A percentile compares a stretch with the other conserved stretches of the same genome.
Conservation (phyloP, 768 basidiomycete species). For the Mycena capillaripes region DNA sequence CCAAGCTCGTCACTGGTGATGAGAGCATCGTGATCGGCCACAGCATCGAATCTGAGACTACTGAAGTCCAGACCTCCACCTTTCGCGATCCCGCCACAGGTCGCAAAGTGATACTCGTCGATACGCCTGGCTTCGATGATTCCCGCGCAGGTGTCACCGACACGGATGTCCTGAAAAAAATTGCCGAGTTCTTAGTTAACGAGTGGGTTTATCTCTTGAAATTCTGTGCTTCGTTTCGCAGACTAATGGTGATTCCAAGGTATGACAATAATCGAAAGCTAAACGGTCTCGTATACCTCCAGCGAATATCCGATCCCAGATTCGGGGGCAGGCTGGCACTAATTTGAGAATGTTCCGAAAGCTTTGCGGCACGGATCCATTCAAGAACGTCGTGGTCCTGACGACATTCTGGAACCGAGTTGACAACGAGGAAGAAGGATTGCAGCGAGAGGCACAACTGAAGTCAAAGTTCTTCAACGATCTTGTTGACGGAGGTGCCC, state of each 20-base stretch:
- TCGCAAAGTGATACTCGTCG: constrained; percentile 38
- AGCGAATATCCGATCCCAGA: constrained; percentile 52
- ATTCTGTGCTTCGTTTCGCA: neutral
- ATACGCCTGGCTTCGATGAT: constrained; percentile 47
- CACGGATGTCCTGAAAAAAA: constrained; percentile 53
- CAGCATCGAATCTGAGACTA: constrained; percentile 9
- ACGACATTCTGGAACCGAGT: constrained; percentile 1
- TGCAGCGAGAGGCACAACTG: neutral
- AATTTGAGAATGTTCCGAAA: constrained; percentile 63
- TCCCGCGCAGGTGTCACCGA: constrained; percentile 46
- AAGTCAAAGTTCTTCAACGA: constrained; percentile 48
- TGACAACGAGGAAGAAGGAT: neutral
- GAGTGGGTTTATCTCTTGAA: neutral
- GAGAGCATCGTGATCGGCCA: neutral
- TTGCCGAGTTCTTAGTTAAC: constrained; percentile 36
- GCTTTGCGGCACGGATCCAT: constrained; percentile 51
- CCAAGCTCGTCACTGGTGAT: neutral
- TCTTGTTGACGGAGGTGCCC: constrained; percentile 54
- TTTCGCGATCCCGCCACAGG: constrained; percentile 28
- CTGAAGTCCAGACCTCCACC: neutral
- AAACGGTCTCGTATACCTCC: constrained; percentile 56
- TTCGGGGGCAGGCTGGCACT: constrained; percentile 52
- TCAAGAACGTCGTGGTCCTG: constrained; percentile 1
- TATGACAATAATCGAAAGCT: constrained; percentile 42
- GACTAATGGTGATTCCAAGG: constrained; percentile 34